Percentiles rank a stretch among this genome's conserved stretches.
Evolutionary conservation across 2,329 filamentous ascomycete genomes (phyloP).

Genomic region (Fusarium sp.): DNA sequence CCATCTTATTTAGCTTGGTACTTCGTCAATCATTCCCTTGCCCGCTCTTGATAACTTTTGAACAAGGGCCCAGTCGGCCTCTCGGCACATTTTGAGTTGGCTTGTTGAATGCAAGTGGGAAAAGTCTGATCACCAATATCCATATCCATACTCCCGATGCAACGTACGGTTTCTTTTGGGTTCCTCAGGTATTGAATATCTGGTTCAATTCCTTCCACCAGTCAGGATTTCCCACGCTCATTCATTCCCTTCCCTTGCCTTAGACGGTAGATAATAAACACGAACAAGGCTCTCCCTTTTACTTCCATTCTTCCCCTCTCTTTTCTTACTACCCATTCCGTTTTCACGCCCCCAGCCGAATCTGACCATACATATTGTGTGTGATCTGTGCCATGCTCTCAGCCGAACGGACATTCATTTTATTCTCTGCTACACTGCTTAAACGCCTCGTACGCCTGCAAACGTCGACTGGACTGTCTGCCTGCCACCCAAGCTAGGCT

Average conservation of each 20-base stretch:
- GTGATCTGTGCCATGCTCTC: not conserved
- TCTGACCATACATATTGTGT: slow-evolving; percentile 21
- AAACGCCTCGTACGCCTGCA: slow-evolving; percentile 37
- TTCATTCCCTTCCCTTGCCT: not conserved
- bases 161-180: not conserved
- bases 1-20: slow-evolving; percentile 4
- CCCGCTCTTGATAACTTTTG: slow-evolving; percentile 27
- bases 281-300: slow-evolving; percentile 15
- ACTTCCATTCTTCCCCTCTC: not conserved
- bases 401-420: slow-evolving; percentile 22
- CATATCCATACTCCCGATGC: not conserved
- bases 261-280: slow-evolving; percentile 4
- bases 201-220: not conserved
- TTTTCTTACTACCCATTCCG: slow-evolving; percentile 6
- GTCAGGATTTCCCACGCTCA: not conserved
- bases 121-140: not conserved
- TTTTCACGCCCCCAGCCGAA: slow-evolving; percentile 25
- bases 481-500: slow-evolving; percentile 2
- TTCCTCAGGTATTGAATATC: not conserved
- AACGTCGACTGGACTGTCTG: slow-evolving; percentile 14
- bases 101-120: not conserved
- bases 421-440: slow-evolving; percentile 29
- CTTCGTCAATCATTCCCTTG: not conserved
- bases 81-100: slow-evolving; percentile 3
- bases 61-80: slow-evolving; percentile 6